Evolutionary conservation across 179 eudicot species (phyloP).

Genomic region (Spinacia oleracea): DNA sequence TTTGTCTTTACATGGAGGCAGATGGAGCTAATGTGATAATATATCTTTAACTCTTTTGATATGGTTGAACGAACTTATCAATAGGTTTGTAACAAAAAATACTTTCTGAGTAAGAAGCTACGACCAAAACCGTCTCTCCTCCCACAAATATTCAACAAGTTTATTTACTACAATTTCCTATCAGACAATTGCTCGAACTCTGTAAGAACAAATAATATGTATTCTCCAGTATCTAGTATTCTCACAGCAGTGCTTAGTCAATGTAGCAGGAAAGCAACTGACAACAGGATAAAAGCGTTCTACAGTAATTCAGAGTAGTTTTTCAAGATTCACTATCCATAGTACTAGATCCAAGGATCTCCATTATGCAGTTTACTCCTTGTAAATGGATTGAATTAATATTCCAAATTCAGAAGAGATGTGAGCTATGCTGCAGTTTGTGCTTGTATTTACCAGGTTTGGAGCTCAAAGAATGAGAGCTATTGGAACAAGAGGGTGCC

Average conservation of each 20-base stretch:
- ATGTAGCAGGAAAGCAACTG: too few relatives aligned
- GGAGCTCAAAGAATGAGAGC: too few relatives aligned
- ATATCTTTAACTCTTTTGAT: not conserved
- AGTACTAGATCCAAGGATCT: not conserved
- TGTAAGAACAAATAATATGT: too few relatives aligned
- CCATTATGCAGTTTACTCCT: too few relatives aligned
- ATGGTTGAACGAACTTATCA: not conserved
- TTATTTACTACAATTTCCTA: not conserved
- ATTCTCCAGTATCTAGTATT: too few relatives aligned
- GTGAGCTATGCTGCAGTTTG: too few relatives aligned
- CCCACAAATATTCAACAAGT: not conserved
- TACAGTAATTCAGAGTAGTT: not conserved
- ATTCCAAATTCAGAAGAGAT: too few relatives aligned
- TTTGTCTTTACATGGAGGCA: slow-evolving; percentile 1
- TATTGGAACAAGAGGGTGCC: too few relatives aligned
- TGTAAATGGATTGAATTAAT: too few relatives aligned
- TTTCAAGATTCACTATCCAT: not conserved
- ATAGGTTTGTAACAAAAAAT: not conserved
- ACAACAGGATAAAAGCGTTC: not conserved
- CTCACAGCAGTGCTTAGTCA: too few relatives aligned
- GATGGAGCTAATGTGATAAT: not conserved
- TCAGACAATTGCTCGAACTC: not conserved
- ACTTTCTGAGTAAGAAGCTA: not conserved
- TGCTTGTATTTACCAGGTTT: too few relatives aligned
- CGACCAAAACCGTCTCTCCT: not conserved